These are phyloP conservation scores for Haplosporangium gracile DNA, from an alignment of 192 early-diverging fungal species.

Conservation along the genomic window DNA sequence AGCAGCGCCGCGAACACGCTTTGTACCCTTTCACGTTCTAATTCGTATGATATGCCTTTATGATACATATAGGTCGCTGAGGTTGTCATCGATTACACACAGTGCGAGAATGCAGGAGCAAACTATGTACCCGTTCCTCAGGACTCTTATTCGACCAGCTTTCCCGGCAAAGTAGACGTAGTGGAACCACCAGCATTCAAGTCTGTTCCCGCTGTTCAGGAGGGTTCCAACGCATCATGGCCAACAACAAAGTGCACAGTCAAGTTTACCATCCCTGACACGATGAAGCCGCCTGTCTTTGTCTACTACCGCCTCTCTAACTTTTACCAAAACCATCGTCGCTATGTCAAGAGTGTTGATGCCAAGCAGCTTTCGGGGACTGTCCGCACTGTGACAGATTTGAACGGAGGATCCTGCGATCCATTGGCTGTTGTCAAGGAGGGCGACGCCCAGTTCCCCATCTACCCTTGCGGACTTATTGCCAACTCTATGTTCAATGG, in stretches of 20 bases:
- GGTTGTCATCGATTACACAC: conserved; percentile 94
- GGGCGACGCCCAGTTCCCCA: conserved; percentile 57
- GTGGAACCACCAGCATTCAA: conserved; percentile 42
- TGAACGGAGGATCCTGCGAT: conserved; percentile 69
- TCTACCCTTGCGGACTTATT: conserved; percentile 98
- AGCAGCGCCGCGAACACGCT: neutral
- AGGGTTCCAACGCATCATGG: conserved; percentile 9
- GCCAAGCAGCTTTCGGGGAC: conserved; percentile 86
- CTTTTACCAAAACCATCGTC: conserved; percentile 99
- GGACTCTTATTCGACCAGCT: conserved; percentile 27
- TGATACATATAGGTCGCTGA: conserved; percentile 76
- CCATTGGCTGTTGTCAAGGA: conserved; percentile 62
- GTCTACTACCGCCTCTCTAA: conserved; percentile 97
- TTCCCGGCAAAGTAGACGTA: conserved; percentile 20
- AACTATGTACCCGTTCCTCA: conserved; percentile 17
- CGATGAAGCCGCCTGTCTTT: conserved; percentile 84
- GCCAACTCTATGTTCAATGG: conserved; percentile 98
- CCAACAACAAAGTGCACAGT: conserved; percentile 74
- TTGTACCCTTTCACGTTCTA: neutral
- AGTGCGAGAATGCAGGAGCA: conserved; percentile 67
- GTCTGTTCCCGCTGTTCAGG: neutral
- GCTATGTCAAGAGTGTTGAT: conserved; percentile 93
- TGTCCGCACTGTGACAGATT: conserved; percentile 48
- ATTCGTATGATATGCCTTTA: neutral
- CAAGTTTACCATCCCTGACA: conserved; percentile 74